Evolutionary conservation across 2,329 filamentous ascomycete genomes (phyloP).

Genomic region (Myriangium duriaei): DNA sequence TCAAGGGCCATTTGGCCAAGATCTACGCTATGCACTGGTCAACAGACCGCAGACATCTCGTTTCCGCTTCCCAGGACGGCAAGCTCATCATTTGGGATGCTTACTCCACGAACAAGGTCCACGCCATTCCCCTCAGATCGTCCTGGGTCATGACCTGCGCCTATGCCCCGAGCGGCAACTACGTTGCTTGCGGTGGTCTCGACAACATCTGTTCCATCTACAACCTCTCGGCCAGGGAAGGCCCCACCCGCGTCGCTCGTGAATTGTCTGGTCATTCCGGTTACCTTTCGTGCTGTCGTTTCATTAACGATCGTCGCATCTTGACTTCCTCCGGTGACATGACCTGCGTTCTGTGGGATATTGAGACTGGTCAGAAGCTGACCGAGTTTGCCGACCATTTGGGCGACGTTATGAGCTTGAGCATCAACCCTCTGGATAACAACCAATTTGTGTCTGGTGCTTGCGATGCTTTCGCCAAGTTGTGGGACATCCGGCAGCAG

Average conservation of each 20-base stretch:
- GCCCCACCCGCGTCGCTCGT: conserved; percentile 88
- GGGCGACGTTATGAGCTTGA: conserved; percentile 99
- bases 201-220: conserved; percentile 99
- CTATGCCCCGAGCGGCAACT: conserved; percentile 96
- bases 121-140: conserved; percentile 90
- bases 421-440: conserved; percentile 97
- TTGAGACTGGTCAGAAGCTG: conserved; percentile 92
- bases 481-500: conserved; percentile 97
- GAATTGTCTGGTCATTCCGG: conserved; percentile 95
- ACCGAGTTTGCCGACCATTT: conserved; percentile 97
- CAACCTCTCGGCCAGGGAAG: conserved; percentile 92
- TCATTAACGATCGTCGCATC: conserved; percentile 96
- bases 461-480: conserved; percentile 94
- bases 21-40: conserved; percentile 99
- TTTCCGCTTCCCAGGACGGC: conserved; percentile 95
- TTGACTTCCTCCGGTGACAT: conserved; percentile 97
- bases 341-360: conserved; percentile 99
- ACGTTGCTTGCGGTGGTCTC: conserved; percentile 93
- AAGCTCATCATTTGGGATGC: conserved; percentile 99
- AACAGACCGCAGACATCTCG: conserved; percentile 89
- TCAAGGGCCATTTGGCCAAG: conserved; percentile 97
- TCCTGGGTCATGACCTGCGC: conserved; percentile 99
- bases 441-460: conserved; percentile 99
- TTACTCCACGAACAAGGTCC: conserved; percentile 98
- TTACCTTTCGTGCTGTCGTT: conserved; percentile 95